Evolutionary conservation across 805 yeast species (phyloP).

Genomic region (Ogataea neopini): DNA sequence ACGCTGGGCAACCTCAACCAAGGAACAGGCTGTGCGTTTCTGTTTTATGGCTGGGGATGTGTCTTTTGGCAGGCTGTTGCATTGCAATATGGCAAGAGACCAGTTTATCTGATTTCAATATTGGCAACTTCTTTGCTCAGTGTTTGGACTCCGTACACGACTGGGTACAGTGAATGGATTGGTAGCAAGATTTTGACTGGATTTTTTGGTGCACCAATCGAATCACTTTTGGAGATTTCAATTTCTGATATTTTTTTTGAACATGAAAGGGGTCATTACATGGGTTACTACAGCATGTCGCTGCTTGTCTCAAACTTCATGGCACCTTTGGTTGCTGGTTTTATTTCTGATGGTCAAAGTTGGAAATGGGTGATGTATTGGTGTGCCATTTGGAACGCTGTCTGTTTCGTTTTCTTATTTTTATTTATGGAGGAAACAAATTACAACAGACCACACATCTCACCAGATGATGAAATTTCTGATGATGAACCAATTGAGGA

Average conservation of each 20-base stretch:
- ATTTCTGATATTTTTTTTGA: conserved; percentile 51
- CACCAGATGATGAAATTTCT: conserved; percentile 25
- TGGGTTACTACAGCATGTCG: conserved; percentile 53
- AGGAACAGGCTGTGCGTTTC: conserved; percentile 40
- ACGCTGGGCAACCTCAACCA: conserved; percentile 36
- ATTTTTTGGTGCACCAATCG: conserved; percentile 39
- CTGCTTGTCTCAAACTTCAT: conserved; percentile 53
- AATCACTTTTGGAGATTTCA: conserved; percentile 49
- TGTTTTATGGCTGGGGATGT: conserved; percentile 42
- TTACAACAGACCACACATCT: conserved; percentile 38
- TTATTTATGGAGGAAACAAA: conserved; percentile 57
- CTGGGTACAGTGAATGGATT: conserved; percentile 32
- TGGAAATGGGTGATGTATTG: conserved; percentile 56
- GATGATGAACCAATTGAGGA: conserved; percentile 24
- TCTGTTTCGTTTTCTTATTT: conserved; percentile 38
- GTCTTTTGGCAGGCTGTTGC: conserved; percentile 38
- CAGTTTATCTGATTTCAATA: conserved; percentile 35
- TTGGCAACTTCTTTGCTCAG: conserved; percentile 31
- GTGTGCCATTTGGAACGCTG: conserved; percentile 47
- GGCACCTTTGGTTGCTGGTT: conserved; percentile 61
- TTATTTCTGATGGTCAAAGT: conserved; percentile 47
- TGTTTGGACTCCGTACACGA: conserved; percentile 36
- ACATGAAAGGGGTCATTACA: conserved; percentile 47
- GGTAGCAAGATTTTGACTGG: conserved; percentile 34
- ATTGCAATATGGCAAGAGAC: conserved; percentile 39